These are phyloP conservation scores for Emiliania huxleyi DNA, from an alignment of 78 protist genomes.

Conservation along the genomic window DNA sequence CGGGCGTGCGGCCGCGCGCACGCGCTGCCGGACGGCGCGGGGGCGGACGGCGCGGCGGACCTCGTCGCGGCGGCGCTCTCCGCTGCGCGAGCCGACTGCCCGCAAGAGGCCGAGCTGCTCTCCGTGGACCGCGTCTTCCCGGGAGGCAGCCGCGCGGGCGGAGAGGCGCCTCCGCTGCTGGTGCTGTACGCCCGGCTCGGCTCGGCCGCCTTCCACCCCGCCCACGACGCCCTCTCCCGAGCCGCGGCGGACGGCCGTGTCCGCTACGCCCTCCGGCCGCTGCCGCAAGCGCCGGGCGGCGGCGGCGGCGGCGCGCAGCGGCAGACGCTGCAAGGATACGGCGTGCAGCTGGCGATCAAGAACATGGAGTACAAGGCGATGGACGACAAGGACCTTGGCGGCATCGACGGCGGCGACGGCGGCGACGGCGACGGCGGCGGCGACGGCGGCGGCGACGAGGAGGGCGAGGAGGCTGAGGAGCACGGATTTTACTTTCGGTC, in stretches of 20 bases:
- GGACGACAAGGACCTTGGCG: neutral
- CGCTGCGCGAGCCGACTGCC: neutral
- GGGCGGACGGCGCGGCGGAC: neutral
- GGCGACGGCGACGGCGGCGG: conserved; percentile 3
- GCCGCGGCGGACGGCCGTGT: neutral
- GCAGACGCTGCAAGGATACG: conserved; percentile 58
- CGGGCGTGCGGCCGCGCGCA: neutral
- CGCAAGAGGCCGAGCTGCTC: neutral
- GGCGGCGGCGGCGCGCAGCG: neutral
- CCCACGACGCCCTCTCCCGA: neutral
- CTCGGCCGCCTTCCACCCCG: neutral
- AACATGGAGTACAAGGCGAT: conserved; percentile 72
- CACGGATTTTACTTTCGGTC: neutral
- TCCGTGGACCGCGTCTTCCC: neutral
- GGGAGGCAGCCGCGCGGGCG: neutral
- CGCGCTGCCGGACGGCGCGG: neutral
- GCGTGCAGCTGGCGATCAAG: conserved; percentile 73
- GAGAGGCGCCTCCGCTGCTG: neutral
- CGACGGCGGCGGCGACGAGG: neutral
- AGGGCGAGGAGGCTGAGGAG: neutral
- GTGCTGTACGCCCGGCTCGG: conserved; percentile 23
- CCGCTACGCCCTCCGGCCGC: neutral
- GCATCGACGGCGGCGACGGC: neutral
- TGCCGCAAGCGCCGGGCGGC: neutral
- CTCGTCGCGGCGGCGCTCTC: neutral